Evolutionary conservation across 805 yeast species (phyloP).

Genomic region (Metschnikowia proteae): DNA sequence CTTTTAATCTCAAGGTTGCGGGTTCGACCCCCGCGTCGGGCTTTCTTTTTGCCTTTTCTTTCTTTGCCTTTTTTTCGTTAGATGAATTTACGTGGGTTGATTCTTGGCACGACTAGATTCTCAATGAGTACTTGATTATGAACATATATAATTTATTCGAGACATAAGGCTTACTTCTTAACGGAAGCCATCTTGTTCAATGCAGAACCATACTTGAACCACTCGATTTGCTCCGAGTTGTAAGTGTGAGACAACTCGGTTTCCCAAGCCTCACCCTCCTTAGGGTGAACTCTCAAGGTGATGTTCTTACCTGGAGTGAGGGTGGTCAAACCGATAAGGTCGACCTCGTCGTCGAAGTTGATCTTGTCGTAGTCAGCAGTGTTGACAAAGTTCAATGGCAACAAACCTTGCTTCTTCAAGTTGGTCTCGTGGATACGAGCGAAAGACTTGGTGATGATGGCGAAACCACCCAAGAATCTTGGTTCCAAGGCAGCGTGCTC

Average conservation of each 20-base stretch:
- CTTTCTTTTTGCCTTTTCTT: constrained; percentile 7
- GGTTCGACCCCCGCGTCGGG: constrained; percentile 28
- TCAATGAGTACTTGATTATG: constrained; percentile 11
- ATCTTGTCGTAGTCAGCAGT: constrained; percentile 91
- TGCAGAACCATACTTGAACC: constrained; percentile 99
- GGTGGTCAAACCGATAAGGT: constrained; percentile 75
- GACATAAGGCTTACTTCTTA: constrained; percentile 4
- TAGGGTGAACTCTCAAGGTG: constrained; percentile 68
- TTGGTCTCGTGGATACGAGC: constrained; percentile 99
- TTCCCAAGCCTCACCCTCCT: constrained; percentile 81
- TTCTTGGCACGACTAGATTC: too few relatives aligned
- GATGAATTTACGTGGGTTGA: not conserved
- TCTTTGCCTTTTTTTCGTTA: not conserved
- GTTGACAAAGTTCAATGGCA: constrained; percentile 91
- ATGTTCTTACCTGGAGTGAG: constrained; percentile 93
- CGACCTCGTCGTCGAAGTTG: constrained; percentile 85
- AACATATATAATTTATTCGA: constrained; percentile 4
- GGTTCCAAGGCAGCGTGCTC: constrained; percentile 99
- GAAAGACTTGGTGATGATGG: constrained; percentile 95
- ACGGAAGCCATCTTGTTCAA: constrained; percentile 83
- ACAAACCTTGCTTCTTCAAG: constrained; percentile 98
- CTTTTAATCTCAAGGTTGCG: constrained; percentile 25
- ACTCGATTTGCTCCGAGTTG: constrained; percentile 94
- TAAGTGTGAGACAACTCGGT: constrained; percentile 93
- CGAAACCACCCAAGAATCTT: constrained; percentile 97